Base-by-base conservation (phyloP, 2,329 filamentous ascomycete genomes). In the Diaporthe sp. region DNA sequence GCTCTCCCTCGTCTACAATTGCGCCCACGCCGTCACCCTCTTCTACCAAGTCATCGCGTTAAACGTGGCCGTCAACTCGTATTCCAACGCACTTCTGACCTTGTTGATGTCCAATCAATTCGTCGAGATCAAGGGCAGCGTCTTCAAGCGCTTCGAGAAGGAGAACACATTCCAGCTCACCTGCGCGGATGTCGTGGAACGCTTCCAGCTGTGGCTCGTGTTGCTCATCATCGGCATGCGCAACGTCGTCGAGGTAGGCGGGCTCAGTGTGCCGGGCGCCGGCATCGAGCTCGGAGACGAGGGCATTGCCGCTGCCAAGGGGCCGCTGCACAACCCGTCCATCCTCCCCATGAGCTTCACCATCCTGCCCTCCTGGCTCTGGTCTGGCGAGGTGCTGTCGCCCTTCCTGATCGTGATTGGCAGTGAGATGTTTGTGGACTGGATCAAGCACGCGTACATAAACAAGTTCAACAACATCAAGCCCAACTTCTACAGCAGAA, bases 71-170 rank as follows among this genome's bases (percentile, higher is more conserved):
- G 96, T 99, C 79, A 99, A 99, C 83, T 98, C 96, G 0, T 99
- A 99, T 83, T 98, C 96, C 0, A 99, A 99, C 80, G 96, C 97
- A 0, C 87, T 99, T 6, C 88, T 99, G 44, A 98, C 97, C 0
- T 89, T 99, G 0, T 88, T 99, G 2, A 91, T 99, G 81, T 98
- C 96, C 9, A 99, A 98, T 81, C 97, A 99, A 81, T 99, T 99
- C 79, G 97, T 99, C 56, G 97, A 99, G 85, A 98, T 99, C 87
- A 99, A 99, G 81, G 94, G 94, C 75, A 97, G 96, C 0, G 97
- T 99, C 0, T 99, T 99, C 87, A 98, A 99, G 86, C 97, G 96
- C 75, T 97, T 98, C 77, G 97, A 99, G 79, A 98, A 98, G 82
- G 97, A 99, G 81, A 98, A 98, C 77, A 86, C 98, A 0, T 99